Percentiles rank a stretch among this genome's conserved stretches.
These are phyloP conservation scores for Torrubiellomyces zombiae DNA, from an alignment of 2,329 filamentous ascomycete species.

Conservation along the genomic window DNA sequence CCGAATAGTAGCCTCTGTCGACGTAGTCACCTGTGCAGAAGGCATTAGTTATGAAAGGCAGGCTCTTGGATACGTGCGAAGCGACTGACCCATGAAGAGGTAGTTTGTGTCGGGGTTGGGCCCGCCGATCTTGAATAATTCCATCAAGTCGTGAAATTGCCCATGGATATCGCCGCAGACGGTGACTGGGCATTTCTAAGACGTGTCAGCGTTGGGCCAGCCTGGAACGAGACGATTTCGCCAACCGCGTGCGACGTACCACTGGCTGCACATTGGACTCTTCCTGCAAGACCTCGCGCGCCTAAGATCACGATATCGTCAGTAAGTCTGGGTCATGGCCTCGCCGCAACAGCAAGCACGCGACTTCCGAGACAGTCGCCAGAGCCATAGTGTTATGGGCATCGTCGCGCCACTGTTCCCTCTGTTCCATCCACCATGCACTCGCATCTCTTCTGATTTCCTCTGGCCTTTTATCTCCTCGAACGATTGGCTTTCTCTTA, in stretches of 20 bases:
- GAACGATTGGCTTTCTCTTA: no score
- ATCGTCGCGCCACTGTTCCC: no score
- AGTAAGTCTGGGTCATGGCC: no score
- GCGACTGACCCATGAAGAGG: conserved; percentile 95
- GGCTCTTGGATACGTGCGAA: no score
- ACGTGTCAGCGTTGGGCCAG: conserved; percentile 2
- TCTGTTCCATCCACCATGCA: no score
- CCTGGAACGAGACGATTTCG: not conserved
- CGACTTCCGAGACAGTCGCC: conserved; percentile 7
- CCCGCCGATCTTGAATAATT: conserved; percentile 97
- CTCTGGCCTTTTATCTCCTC: no score
- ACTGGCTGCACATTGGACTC: conserved; percentile 99
- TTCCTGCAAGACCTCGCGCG: conserved; percentile 88
- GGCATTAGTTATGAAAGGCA: no score
- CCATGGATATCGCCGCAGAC: conserved; percentile 98
- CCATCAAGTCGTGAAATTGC: conserved; percentile 98
- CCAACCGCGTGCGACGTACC: conserved; percentile 51
- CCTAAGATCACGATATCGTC: no score
- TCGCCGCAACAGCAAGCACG: no score
- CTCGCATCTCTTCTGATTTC: not conserved
- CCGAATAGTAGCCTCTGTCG: conserved; percentile 95
- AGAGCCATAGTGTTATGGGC: no score
- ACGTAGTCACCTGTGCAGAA: conserved; percentile 98
- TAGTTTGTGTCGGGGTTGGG: conserved; percentile 98
- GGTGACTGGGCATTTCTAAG: conserved; percentile 90